A percentile compares a stretch with the other conserved stretches of the same genome.
phyloP scores from a whole-genome alignment of 1,139 yeast genomes.

The Diutina scorzettiae region DNA sequence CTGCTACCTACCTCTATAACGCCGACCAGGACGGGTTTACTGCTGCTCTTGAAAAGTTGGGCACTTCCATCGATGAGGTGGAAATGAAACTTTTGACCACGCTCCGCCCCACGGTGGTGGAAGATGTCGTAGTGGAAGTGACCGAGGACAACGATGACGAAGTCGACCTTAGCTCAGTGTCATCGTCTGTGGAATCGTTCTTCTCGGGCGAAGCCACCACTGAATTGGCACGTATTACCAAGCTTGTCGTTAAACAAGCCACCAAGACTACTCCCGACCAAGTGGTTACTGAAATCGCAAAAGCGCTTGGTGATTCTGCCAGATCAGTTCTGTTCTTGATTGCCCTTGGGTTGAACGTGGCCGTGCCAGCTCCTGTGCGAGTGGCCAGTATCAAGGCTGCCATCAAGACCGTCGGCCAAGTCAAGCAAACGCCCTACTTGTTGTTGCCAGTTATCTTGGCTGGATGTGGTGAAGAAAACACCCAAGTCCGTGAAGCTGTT shows the following conservation, averaged over 20 bases:
- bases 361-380: conserved; percentile 47
- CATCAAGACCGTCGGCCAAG: not conserved
- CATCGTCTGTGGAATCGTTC: not conserved
- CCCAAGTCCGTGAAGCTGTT: conserved; percentile 18
- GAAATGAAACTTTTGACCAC: conserved; percentile 5
- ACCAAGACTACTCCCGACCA: not conserved
- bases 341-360: conserved; percentile 44
- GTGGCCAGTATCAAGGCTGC: conserved; percentile 18
- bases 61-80: not conserved
- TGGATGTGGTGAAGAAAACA: conserved; percentile 22
- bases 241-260: not conserved
- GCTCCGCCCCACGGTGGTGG: not conserved
- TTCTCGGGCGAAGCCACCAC: not conserved
- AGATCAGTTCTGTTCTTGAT: conserved; percentile 39
- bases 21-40: not conserved
- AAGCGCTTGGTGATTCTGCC: not conserved
- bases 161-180: not conserved
- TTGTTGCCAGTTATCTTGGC: conserved; percentile 25
- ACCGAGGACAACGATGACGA: not conserved
- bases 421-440: conserved; percentile 15
- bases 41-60: not conserved
- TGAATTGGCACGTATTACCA: not conserved
- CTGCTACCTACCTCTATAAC: not conserved
- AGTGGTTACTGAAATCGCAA: not conserved
- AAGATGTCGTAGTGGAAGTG: not conserved